Percentiles rank a stretch among this genome's conserved stretches.
Conservation (phyloP, 1,284 basidiomycete species). For the Sutorius eximius region DNA sequence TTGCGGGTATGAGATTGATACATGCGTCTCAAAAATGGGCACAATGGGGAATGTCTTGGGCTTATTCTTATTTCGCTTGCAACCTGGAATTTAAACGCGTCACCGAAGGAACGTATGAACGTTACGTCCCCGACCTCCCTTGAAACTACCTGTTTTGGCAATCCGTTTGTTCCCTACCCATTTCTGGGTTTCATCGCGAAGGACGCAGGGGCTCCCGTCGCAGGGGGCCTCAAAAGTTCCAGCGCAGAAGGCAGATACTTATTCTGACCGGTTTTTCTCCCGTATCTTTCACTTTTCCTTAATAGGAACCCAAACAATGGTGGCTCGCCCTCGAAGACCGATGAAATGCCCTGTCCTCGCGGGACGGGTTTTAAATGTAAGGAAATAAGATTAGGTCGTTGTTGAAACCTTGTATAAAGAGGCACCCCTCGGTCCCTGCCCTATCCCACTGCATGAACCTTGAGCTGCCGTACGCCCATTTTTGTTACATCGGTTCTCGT, state of each 20-base stretch:
- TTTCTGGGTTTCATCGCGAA: conserved; percentile 36
- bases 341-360: conserved; percentile 21
- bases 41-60: conserved; percentile 25
- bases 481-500: conserved; percentile 28
- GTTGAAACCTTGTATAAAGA: conserved; percentile 37
- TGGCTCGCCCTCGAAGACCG: conserved; percentile 20
- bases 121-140: conserved; percentile 44
- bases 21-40: conserved; percentile 11
- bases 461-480: conserved; percentile 38
- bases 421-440: conserved; percentile 30
- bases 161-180: conserved; percentile 49
- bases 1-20: conserved; percentile 26
- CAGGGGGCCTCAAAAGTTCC: conserved; percentile 30
- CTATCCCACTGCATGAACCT: conserved; percentile 34
- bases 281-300: conserved; percentile 35
- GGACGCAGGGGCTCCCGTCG: conserved; percentile 28
- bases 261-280: conserved; percentile 31
- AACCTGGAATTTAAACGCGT: conserved; percentile 31
- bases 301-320: conserved; percentile 33
- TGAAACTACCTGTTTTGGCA: conserved; percentile 56
- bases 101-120: conserved; percentile 32
- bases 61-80: conserved; percentile 30
- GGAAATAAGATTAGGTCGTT: conserved; percentile 30
- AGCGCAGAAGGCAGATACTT: conserved; percentile 33
- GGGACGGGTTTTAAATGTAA: conserved; percentile 28